These are phyloP conservation scores for Aotearoamyces nothofagi DNA, from an alignment of 2,329 filamentous ascomycete genomes.

Conservation along the genomic window DNA sequence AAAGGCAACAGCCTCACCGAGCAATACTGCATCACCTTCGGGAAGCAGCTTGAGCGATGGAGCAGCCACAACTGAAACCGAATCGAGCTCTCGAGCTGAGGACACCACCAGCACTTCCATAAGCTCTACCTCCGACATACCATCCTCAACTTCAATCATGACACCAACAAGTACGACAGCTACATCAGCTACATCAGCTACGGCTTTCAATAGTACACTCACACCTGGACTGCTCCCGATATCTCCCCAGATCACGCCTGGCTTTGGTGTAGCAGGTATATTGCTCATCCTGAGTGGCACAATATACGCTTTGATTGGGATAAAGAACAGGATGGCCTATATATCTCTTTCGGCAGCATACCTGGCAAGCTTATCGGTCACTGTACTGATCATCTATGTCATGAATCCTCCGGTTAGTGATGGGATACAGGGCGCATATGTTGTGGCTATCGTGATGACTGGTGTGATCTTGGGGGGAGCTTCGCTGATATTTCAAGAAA, in stretches of 20 bases:
- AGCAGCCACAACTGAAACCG: neutral
- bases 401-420: conserved; percentile 65
- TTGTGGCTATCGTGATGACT: conserved; percentile 62
- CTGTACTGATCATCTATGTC: conserved; percentile 76
- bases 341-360: conserved; percentile 70
- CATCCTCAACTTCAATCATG: conserved; percentile 1
- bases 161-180: neutral
- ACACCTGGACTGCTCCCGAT: conserved; percentile 47
- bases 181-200: neutral
- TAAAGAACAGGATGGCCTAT: conserved; percentile 68
- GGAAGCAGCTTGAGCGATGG: neutral
- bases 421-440: conserved; percentile 71
- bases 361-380: conserved; percentile 55
- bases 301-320: conserved; percentile 60
- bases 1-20: neutral
- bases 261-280: conserved; percentile 62
- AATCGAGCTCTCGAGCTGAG: neutral
- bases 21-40: neutral
- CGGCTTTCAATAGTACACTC: conserved; percentile 6
- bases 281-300: conserved; percentile 61
- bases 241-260: conserved; percentile 61
- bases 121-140: neutral
- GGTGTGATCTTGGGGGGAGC: conserved; percentile 60
- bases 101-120: conserved; percentile 1
- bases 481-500: conserved; percentile 66